Percentiles rank a stretch among this genome's conserved stretches.
These are phyloP conservation scores for Fusarium siculi DNA, from an alignment of 2,329 filamentous ascomycete species.

Conservation along the genomic window DNA sequence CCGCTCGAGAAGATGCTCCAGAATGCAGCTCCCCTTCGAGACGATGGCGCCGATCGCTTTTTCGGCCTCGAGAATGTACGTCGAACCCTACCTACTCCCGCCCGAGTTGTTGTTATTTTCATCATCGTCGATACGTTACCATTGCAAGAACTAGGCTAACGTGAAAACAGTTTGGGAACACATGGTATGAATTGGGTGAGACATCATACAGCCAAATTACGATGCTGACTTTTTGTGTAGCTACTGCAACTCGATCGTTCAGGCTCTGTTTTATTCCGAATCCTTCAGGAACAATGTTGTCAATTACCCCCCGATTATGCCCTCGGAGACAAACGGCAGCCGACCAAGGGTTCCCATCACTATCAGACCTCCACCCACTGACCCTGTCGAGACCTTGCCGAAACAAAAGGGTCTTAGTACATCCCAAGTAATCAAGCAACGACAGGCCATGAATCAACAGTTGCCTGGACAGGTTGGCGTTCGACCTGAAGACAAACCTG, in stretches of 20 bases:
- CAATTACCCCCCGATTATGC: slow-evolving; percentile 82
- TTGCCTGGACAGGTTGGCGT: slow-evolving; percentile 64
- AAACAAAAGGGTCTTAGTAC: slow-evolving; percentile 65
- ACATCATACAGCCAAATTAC: neutral
- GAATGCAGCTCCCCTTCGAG: slow-evolving; percentile 81
- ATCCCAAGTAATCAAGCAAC: slow-evolving; percentile 66
- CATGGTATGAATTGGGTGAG: slow-evolving; percentile 74
- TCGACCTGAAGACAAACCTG: slow-evolving; percentile 89
- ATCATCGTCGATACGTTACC: neutral
- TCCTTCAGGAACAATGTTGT: slow-evolving; percentile 94
- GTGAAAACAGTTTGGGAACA: slow-evolving; percentile 85
- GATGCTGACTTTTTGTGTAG: slow-evolving; percentile 59
- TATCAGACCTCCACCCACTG: slow-evolving; percentile 66
- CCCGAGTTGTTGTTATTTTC: neutral
- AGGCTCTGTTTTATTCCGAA: slow-evolving; percentile 95
- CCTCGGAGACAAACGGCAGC: slow-evolving; percentile 74
- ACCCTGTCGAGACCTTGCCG: slow-evolving; percentile 48
- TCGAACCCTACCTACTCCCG: slow-evolving; percentile 36
- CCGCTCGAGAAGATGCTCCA: slow-evolving; percentile 80
- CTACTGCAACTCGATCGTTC: slow-evolving; percentile 98
- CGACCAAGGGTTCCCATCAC: slow-evolving; percentile 68
- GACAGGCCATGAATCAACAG: slow-evolving; percentile 65
- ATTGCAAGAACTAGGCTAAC: slow-evolving; percentile 48
- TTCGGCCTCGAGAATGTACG: slow-evolving; percentile 98
- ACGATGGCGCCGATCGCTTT: slow-evolving; percentile 96